Evolutionary conservation across 805 yeast genomes (phyloP).

Genomic region (Lipomyces lipofer): DNA sequence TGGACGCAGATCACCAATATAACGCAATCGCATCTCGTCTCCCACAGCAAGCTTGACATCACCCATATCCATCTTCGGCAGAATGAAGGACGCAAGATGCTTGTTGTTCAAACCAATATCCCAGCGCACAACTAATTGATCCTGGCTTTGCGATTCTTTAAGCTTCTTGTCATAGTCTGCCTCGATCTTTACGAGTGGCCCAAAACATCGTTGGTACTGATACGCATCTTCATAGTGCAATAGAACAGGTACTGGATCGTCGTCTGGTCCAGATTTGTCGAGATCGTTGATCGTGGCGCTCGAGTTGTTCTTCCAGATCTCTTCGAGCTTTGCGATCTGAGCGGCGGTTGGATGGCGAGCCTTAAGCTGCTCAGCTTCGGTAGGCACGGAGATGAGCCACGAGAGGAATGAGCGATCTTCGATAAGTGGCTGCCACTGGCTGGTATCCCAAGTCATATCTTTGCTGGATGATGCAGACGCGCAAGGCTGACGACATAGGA

Average conservation of each 20-base stretch:
- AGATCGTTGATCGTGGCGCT: slow-evolving; percentile 71
- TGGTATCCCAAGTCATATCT: slow-evolving; percentile 81
- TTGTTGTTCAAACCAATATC: slow-evolving; percentile 62
- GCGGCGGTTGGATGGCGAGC: slow-evolving; percentile 59
- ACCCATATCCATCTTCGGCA: slow-evolving; percentile 63
- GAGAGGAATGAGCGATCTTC: slow-evolving; percentile 74
- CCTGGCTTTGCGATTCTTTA: slow-evolving; percentile 76
- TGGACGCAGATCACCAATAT: slow-evolving; percentile 55
- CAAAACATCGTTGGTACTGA: slow-evolving; percentile 81
- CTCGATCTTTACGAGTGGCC: slow-evolving; percentile 78
- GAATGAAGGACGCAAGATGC: slow-evolving; percentile 66
- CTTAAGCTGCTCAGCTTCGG: slow-evolving; percentile 59
- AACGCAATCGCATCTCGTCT: slow-evolving; percentile 72
- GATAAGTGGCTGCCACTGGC: slow-evolving; percentile 83
- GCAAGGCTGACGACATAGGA: slow-evolving; percentile 86
- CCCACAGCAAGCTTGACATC: slow-evolving; percentile 77
- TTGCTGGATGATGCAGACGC: slow-evolving; percentile 50
- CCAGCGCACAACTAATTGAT: slow-evolving; percentile 74
- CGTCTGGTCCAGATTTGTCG: slow-evolving; percentile 52
- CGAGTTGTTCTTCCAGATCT: slow-evolving; percentile 74
- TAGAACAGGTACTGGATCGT: slow-evolving; percentile 67
- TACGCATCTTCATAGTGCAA: slow-evolving; percentile 79
- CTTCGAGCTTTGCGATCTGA: slow-evolving; percentile 72
- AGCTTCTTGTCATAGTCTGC: slow-evolving; percentile 74
- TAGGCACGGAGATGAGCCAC: slow-evolving; percentile 77